Evolutionary conservation across 441 rosid genomes (phyloP), one percentile per base, ranked within the genome.

Genomic region (Aleurites moluccanus): DNA sequence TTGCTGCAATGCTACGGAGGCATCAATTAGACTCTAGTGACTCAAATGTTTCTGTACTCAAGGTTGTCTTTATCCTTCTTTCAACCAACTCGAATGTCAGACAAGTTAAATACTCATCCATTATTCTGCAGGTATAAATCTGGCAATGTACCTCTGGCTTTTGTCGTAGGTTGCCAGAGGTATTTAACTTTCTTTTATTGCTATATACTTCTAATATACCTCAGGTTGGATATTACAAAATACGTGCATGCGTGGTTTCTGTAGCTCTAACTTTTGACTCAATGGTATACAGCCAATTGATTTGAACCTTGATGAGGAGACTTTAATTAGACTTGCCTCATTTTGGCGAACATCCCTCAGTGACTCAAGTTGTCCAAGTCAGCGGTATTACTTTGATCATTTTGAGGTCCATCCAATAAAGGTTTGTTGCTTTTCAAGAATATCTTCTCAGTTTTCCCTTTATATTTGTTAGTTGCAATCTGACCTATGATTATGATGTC

Each of bases 361-460:
- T 72, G 83, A 85, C 69, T 84, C 97, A 55, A 88, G 62, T 73
- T 82, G 87, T 78, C 88, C 84, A 62, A 90, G 97, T 86, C 91
- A 67, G 81, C 97, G 85, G 76, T 93, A 86, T 78, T 93, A 95
- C 85, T 95, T 95, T 80, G 97, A 95, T 82, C 84, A 93, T 87
- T 91, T 95, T 87, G 99, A 93, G 86, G 87, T 93, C 81, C 99
- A 93, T 78, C 99, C 99, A 20, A 80, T 95, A 74, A 95, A 93
- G 99, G 99, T 93, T 81, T 71, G 80, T 35, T 25, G 65, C 68
- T 80, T 80, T 65, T 60, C 33, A 33, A 59, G 72, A 15, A 64
- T 33, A 2, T 35, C 59, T 27, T 59, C 35, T 6, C 15, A 52
- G 66, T n/a, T 61, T 45, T 30, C 73, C 70, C 75, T 75, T 10